phyloP scores from a whole-genome alignment of 148 eudicot species.

The Pouteria glomerata region DNA sequence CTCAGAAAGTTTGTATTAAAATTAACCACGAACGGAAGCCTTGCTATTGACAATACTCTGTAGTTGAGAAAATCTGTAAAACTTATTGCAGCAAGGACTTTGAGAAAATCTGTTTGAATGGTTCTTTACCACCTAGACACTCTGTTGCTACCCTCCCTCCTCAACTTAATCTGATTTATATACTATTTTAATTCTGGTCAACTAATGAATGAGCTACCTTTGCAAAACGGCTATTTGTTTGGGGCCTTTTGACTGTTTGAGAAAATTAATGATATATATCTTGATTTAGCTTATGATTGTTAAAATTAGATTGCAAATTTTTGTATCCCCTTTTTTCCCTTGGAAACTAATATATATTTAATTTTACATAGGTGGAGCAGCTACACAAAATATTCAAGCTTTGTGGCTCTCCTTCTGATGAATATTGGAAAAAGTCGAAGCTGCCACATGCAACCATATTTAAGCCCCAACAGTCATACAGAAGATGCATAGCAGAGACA shows the following conservation, averaged over 20 bases:
- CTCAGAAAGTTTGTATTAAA: no score
- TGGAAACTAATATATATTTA: no score
- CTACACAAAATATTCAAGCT: constrained; percentile 82
- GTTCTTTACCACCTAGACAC: no score
- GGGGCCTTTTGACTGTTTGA: background rate
- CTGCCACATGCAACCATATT: constrained; percentile 81
- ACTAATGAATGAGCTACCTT: background rate
- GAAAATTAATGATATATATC: background rate
- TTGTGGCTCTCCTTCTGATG: constrained; percentile 83
- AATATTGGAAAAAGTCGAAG: constrained; percentile 78
- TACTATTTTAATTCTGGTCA: background rate
- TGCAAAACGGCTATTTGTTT: background rate
- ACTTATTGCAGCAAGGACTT: no score
- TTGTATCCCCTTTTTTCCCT: background rate
- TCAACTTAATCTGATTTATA: no score
- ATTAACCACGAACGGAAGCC: no score
- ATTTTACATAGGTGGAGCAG: constrained; percentile 61
- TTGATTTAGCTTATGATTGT: constrained; percentile 1
- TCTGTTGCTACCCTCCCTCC: no score
- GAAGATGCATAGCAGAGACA: constrained; percentile 61
- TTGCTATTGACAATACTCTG: no score
- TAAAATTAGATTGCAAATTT: background rate
- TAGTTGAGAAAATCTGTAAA: no score
- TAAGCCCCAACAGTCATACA: constrained; percentile 77
- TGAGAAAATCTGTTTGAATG: no score